Evolutionary conservation across 768 basidiomycete genomes (phyloP), one percentile per base, ranked within the genome.

Genomic region (Podaxis sp.): DNA sequence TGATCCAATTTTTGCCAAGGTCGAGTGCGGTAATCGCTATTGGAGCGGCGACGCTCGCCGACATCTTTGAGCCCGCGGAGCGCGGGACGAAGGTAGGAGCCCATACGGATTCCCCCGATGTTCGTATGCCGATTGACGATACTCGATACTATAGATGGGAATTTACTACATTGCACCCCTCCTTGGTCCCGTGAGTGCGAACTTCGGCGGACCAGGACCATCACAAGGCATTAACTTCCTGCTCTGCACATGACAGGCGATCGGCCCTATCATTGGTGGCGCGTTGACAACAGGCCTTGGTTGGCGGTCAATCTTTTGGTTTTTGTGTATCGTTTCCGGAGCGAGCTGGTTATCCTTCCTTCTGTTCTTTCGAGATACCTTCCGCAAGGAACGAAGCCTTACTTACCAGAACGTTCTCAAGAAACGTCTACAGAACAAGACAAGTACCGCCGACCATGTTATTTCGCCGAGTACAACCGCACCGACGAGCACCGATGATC

Each of bases 301-400:
- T 57, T 96, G 95, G 95, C 83, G 91, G 40, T 85, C 88, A 7
- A 84, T 86, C 0, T 93, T 96, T 72, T 96, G 91, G 84, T 93
- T 95, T 72, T 81, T 95, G 24, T 77, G 83, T 0, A 86, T 87
- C 36, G 80, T 88, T 59, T 83, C 83, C 8, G 86, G 85, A 1
- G 30, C 80, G 38, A 82, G 82, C 56, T 77, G 85, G 56, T 49
- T 85, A 42, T 74, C 79, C 19, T 92, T 93, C 72, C 59, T 89
- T 38, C 72, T 88, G 24, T 77, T 89, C 69, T 92, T 95, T 77
- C 84, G 83, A 63, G 93, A 96, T 68, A 93, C 93, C 0, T 96
- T 92, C 76, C 84, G 93, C 17, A 77, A 82, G 59, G 92, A 95
- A 69, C 87, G 95, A 49, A 95, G 93, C 59, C 74, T 90, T 24